Evolutionary conservation across 2,329 filamentous ascomycete species (phyloP).

Genomic region (Blastomyces silverae): DNA sequence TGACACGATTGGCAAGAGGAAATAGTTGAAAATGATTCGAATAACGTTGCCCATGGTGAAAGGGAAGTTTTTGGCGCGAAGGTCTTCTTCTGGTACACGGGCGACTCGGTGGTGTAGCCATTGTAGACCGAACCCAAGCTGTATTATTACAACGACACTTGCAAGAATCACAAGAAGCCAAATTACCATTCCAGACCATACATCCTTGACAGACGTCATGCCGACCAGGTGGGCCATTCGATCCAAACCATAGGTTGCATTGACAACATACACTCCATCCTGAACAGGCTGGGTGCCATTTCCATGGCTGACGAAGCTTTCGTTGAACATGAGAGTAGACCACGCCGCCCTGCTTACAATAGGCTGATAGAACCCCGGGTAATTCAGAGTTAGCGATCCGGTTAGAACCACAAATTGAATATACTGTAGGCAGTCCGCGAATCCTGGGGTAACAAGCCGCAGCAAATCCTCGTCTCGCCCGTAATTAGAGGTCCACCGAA

Average conservation of each 20-base stretch:
- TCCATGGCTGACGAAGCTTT: slow-evolving; percentile 70
- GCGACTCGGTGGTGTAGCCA: slow-evolving; percentile 69
- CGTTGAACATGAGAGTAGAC: slow-evolving; percentile 88
- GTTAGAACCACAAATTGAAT: slow-evolving; percentile 88
- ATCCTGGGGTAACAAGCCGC: slow-evolving; percentile 87
- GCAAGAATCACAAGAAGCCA: slow-evolving; percentile 76
- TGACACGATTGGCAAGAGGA: slow-evolving; percentile 77
- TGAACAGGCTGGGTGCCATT: slow-evolving; percentile 59
- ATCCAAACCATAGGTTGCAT: slow-evolving; percentile 72
- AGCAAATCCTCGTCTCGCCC: slow-evolving; percentile 88
- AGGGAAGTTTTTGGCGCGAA: slow-evolving; percentile 84
- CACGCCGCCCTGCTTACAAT: slow-evolving; percentile 80
- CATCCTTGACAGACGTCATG: slow-evolving; percentile 65
- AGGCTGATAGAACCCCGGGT: slow-evolving; percentile 92
- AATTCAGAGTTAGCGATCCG: slow-evolving; percentile 77
- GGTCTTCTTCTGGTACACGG: slow-evolving; percentile 71
- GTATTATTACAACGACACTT: slow-evolving; percentile 60
- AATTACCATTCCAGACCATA: slow-evolving; percentile 91
- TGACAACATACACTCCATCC: slow-evolving; percentile 81
- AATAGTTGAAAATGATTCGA: slow-evolving; percentile 85
- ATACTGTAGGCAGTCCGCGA: slow-evolving; percentile 94
- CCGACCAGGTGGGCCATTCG: slow-evolving; percentile 74
- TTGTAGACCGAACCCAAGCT: slow-evolving; percentile 67
- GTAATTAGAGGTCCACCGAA: slow-evolving; percentile 97
- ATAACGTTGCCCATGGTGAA: slow-evolving; percentile 75